Percentiles rank a stretch among this genome's conserved stretches.
These are phyloP conservation scores for Phyllosticta ampelicida DNA, from an alignment of 2,329 filamentous ascomycete genomes.

Conservation along the genomic window DNA sequence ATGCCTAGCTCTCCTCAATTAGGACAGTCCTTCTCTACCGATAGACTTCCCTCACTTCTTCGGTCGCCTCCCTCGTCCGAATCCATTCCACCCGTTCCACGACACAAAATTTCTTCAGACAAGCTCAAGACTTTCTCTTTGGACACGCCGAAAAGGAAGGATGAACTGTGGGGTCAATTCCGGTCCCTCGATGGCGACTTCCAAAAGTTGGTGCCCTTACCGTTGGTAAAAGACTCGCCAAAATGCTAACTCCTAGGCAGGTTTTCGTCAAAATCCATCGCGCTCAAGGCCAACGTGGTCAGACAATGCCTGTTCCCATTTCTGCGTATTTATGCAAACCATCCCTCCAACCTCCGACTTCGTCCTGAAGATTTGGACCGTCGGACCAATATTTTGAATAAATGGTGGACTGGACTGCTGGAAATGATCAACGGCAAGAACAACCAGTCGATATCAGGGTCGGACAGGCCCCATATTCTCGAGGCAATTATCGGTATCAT, in stretches of 20 bases:
- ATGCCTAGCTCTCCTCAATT: conserved; percentile 5
- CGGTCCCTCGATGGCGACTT: conserved; percentile 57
- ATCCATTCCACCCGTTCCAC: conserved; percentile 33
- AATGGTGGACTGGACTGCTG: conserved; percentile 79
- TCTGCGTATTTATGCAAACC: conserved; percentile 56
- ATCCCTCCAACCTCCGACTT: conserved; percentile 55
- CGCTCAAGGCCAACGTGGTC: conserved; percentile 65
- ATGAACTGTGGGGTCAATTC: conserved; percentile 60
- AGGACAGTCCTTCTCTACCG: conserved; percentile 38
- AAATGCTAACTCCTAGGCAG: conserved; percentile 21
- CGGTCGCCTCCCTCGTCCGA: conserved; percentile 27
- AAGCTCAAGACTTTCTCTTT: conserved; percentile 25
- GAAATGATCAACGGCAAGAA: conserved; percentile 70
- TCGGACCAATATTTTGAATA: conserved; percentile 68
- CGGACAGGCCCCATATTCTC: conserved; percentile 71
- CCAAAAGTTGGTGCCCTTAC: conserved; percentile 43
- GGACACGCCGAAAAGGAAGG: conserved; percentile 46
- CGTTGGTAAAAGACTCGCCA: background rate
- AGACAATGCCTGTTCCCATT: conserved; percentile 66
- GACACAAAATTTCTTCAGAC: conserved; percentile 28
- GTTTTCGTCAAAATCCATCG: conserved; percentile 62
- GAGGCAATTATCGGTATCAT: conserved; percentile 74
- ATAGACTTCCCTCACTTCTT: conserved; percentile 30
- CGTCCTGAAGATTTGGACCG: conserved; percentile 75
- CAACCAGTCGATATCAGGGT: conserved; percentile 67